Percentiles rank a stretch among this genome's conserved stretches.
Evolutionary conservation across 177 flowering plant genomes (phyloP).

Genomic region (Vitis hybrid): DNA sequence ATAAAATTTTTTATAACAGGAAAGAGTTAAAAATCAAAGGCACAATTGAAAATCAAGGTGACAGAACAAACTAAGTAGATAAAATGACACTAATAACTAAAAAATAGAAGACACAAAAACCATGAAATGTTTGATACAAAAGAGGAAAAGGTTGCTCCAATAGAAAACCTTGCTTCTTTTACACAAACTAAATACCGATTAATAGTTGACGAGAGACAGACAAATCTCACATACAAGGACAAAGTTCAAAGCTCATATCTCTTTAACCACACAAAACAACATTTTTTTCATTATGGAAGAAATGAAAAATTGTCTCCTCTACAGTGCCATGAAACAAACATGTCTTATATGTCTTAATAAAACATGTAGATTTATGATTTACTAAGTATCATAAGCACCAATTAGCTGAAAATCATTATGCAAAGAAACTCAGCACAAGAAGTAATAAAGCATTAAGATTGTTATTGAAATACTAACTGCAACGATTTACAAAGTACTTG

Average conservation of each 20-base stretch:
- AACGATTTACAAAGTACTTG: constrained; percentile 29
- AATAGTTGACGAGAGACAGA: not conserved
- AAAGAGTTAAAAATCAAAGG: too few species aligned
- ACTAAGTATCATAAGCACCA: not conserved
- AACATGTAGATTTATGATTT: not conserved
- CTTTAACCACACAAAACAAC: not conserved
- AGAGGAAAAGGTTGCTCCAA: not conserved
- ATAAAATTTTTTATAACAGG: too few species aligned
- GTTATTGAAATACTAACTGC: constrained; percentile 31
- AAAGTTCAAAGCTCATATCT: not conserved
- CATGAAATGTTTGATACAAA: not conserved
- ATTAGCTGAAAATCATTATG: not conserved
- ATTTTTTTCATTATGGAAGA: not conserved
- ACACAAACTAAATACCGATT: not conserved
- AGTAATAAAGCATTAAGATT: constrained; percentile 9
- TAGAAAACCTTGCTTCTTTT: not conserved
- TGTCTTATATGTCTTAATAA: not conserved
- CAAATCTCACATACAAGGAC: not conserved
- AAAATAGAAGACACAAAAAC: too few species aligned
- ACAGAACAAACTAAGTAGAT: not conserved
- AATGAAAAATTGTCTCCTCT: not conserved
- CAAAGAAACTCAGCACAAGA: not conserved
- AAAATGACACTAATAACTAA: not conserved
- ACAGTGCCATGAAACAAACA: not conserved
- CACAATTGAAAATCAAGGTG: not conserved